phyloP scores from a whole-genome alignment of 1,284 basidiomycete species.

The Tylopilus sp. region DNA sequence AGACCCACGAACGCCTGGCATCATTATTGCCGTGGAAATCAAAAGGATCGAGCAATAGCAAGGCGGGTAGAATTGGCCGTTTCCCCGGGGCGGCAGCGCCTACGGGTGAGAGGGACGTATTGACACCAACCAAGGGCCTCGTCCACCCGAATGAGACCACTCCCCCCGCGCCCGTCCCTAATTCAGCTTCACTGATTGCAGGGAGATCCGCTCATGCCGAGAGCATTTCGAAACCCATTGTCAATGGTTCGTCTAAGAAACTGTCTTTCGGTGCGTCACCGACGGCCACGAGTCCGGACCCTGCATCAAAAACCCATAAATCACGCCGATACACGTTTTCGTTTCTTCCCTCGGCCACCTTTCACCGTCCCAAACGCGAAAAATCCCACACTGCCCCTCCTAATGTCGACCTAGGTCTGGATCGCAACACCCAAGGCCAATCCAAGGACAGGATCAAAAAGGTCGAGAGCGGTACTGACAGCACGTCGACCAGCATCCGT shows the following conservation, averaged over 20 bases:
- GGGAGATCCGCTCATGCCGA: neutral
- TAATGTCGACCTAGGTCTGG: neutral
- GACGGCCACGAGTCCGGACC: neutral
- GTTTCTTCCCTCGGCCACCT: constrained; percentile 22
- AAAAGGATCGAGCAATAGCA: constrained; percentile 8
- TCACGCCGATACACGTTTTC: constrained; percentile 26
- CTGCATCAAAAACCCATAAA: constrained; percentile 2
- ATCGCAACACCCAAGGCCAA: neutral
- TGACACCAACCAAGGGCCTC: neutral
- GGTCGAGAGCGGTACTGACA: constrained; percentile 19
- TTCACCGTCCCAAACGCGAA: constrained; percentile 20
- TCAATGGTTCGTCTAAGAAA: neutral
- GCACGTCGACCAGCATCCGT: constrained; percentile 22
- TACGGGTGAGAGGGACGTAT: neutral
- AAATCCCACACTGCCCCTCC: constrained; percentile 9
- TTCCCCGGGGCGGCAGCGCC: neutral
- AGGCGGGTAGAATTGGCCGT: neutral
- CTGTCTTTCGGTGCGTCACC: neutral
- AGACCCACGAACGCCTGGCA: constrained; percentile 12
- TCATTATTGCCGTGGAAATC: constrained; percentile 27
- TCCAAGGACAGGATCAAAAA: neutral
- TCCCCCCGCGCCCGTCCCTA: neutral
- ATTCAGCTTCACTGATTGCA: neutral
- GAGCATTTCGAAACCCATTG: neutral
- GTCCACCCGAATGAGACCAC: neutral